These are phyloP conservation scores for Xylaria sp. DNA, from an alignment of 2,329 filamentous ascomycete species.

Conservation along the genomic window DNA sequence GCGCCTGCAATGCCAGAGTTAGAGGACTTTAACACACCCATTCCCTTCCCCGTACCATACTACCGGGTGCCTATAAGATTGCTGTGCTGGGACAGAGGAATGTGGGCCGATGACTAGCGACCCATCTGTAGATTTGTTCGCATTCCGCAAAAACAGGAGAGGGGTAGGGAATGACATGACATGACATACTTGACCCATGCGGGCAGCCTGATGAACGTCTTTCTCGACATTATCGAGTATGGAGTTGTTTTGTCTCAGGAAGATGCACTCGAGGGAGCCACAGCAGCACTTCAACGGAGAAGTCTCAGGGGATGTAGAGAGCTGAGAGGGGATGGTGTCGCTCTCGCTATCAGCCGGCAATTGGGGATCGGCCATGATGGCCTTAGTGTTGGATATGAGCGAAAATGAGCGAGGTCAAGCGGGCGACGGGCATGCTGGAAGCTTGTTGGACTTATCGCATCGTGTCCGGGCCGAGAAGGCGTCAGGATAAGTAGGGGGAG, in stretches of 20 bases:
- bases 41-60: slow-evolving; percentile 13
- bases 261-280: slow-evolving; percentile 80
- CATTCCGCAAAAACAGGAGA: slow-evolving; percentile 24
- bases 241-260: slow-evolving; percentile 81
- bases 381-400: slow-evolving; percentile 19
- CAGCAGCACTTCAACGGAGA: slow-evolving; percentile 79
- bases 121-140: slow-evolving; percentile 13
- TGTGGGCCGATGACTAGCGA: slow-evolving; percentile 31
- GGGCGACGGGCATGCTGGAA: slow-evolving; percentile 28
- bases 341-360: slow-evolving; percentile 27
- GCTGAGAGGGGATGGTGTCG: slow-evolving; percentile 25
- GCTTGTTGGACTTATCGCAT: slow-evolving; percentile 19
- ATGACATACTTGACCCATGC: slow-evolving; percentile 87
- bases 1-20: slow-evolving; percentile 81
- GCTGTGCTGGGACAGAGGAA: slow-evolving; percentile 39
- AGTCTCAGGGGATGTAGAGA: slow-evolving; percentile 41
- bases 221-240: slow-evolving; percentile 84
- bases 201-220: slow-evolving; percentile 86
- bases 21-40: slow-evolving; percentile 62
- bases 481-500: slow-evolving; percentile 1
- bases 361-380: slow-evolving; percentile 33
- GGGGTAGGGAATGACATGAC: slow-evolving; percentile 51
- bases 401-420: slow-evolving; percentile 15
- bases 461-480: background rate
- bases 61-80: slow-evolving; percentile 13